phyloP scores from a whole-genome alignment of 2,329 filamentous ascomycete genomes.

The Trichoderma sp. region DNA sequence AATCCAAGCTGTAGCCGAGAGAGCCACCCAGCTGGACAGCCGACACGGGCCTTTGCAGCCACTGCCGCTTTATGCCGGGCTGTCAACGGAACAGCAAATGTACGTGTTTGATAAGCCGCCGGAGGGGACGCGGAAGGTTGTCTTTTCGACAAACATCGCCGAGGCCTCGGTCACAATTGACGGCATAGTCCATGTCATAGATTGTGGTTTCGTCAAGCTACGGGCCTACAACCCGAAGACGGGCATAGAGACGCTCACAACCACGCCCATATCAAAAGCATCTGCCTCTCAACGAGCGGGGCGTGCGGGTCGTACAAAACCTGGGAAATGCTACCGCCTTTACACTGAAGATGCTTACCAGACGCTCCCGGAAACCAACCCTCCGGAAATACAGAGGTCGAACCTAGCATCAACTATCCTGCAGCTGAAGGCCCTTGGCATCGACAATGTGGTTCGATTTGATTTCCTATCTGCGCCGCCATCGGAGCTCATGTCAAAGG shows the following conservation, averaged over 20 bases:
- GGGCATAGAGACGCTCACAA: conserved; percentile 83
- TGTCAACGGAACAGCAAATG: conserved; percentile 89
- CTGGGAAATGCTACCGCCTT: conserved; percentile 91
- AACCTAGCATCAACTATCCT: conserved; percentile 86
- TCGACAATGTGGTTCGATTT: conserved; percentile 90
- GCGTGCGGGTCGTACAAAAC: conserved; percentile 80
- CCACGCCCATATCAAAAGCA: conserved; percentile 80
- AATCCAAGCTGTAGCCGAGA: conserved; percentile 75
- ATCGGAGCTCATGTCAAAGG: conserved; percentile 77
- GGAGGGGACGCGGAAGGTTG: conserved; percentile 81
- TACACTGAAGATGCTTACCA: conserved; percentile 77
- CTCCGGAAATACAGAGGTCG: conserved; percentile 88
- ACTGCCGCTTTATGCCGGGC: conserved; percentile 82
- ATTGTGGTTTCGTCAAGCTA: conserved; percentile 87
- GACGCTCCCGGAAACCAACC: conserved; percentile 64
- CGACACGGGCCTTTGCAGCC: conserved; percentile 31
- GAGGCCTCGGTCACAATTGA: conserved; percentile 95
- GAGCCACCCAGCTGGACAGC: conserved; percentile 55
- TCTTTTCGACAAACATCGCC: conserved; percentile 92
- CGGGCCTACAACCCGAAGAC: conserved; percentile 79
- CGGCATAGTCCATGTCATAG: conserved; percentile 86
- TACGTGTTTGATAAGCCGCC: conserved; percentile 85
- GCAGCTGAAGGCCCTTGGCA: conserved; percentile 90
- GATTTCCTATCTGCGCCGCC: conserved; percentile 85
- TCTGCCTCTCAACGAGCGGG: conserved; percentile 90